Evolutionary conservation across 1,284 basidiomycete genomes (phyloP), one percentile per base, ranked within the genome.

Genomic region (Malassezia nana): DNA sequence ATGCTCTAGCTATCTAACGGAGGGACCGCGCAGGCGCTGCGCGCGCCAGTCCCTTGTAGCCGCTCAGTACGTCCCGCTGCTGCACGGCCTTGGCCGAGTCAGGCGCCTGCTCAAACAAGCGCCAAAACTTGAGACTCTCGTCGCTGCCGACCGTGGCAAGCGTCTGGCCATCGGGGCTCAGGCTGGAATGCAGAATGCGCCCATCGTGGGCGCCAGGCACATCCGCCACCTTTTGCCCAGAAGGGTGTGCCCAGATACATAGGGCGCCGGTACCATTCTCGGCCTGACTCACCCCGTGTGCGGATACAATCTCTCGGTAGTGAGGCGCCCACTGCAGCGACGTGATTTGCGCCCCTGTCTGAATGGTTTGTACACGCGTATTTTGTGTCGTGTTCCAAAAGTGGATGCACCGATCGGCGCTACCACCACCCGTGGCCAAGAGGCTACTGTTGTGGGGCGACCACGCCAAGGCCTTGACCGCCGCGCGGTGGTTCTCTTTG

Each of bases 391-490:
- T 69, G 54, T 73, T 73, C 89, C 90, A 94, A 58, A 94, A 80
- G 72, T 96, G 87, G 64, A 96, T 87, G 22, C 85, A 88, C 33
- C 89, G 87, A 72, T 98, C 92, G 58, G 86, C 86, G 0, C 89
- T 91, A 0, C 94, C 94, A 1, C 94, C 94, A 0, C 94, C 94
- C 0, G 86, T 85, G 0, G 92, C 92, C 43, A 98, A 82, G 7
- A 98, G 79, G 8, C 86, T 85, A 0, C 85, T 82, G 77, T 92
- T 88, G 90, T 92, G 96, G 0, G 92, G 89, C 63, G 89, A 95
- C 89, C 94, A 99, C 0, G 89, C 88, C 41, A 99, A 78, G 0
- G 90, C 91, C 47, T 67, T 69, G 31, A 74, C 68, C 1, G 71
- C 70, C 6, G 67, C 68, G 22, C 60, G 57, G 51, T 72, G 69